A percentile compares a stretch with the other conserved stretches of the same genome.
Evolutionary conservation across 495 filamentous ascomycete genomes (phyloP).

Genomic region (Penicillium coffeae): DNA sequence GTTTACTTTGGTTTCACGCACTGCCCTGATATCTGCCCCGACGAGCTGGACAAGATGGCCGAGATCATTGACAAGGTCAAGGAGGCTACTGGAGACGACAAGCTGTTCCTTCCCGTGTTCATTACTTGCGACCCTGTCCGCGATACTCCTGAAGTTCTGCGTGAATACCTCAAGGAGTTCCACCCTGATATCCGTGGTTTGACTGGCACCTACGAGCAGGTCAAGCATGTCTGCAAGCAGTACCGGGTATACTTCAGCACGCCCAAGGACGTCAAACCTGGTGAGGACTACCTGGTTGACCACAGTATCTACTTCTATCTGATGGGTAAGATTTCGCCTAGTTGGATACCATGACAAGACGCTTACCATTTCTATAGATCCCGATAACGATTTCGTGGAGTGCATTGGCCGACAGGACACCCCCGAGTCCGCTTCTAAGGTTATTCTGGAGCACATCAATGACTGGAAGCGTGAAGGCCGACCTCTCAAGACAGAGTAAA

Average conservation of each 20-base stretch:
- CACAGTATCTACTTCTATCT: conserved; percentile 99
- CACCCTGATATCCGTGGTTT: conserved; percentile 83
- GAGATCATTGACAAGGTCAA: conserved; percentile 81
- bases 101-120: conserved; percentile 70
- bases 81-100: conserved; percentile 41
- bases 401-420: conserved; percentile 92
- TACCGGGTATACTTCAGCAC: conserved; percentile 98
- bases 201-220: conserved; percentile 88
- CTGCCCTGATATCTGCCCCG: conserved; percentile 97
- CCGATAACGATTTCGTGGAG: conserved; percentile 97
- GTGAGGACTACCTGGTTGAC: conserved; percentile 95
- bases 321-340: conserved; percentile 61
- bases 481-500: conserved; percentile 38
- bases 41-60: conserved; percentile 98
- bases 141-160: conserved; percentile 80
- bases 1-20: conserved; percentile 98
- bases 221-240: conserved; percentile 86
- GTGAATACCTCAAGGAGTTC: conserved; percentile 85
- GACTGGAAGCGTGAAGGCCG: conserved; percentile 72
- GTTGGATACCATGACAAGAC: neutral
- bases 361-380: conserved; percentile 52
- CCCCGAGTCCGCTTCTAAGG: conserved; percentile 75
- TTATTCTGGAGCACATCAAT: conserved; percentile 82
- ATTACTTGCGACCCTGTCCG: conserved; percentile 93
- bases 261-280: conserved; percentile 77